Evolutionary conservation across 2,329 filamentous ascomycete genomes (phyloP).

Genomic region (Monosporascus sp.): DNA sequence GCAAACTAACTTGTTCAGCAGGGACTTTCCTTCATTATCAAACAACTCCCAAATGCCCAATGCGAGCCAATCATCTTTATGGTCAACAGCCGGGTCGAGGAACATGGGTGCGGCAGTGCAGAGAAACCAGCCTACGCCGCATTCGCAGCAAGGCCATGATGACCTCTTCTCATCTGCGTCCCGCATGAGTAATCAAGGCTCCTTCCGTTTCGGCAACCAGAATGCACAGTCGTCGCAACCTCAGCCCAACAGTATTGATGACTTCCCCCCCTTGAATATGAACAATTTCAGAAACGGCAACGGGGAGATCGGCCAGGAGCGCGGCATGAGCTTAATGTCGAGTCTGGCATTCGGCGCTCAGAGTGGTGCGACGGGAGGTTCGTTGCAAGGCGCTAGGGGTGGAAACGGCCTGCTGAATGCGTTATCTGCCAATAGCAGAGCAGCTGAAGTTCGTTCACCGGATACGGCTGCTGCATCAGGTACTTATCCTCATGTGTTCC

Average conservation of each 20-base stretch:
- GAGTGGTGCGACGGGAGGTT: slow-evolving; percentile 31
- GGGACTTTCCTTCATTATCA: slow-evolving; percentile 62
- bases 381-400: slow-evolving; percentile 37
- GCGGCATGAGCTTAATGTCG: slow-evolving; percentile 46
- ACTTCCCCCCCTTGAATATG: slow-evolving; percentile 56
- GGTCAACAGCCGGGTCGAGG: slow-evolving; percentile 46
- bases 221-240: slow-evolving; percentile 40
- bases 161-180: slow-evolving; percentile 36
- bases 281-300: slow-evolving; percentile 40
- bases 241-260: slow-evolving; percentile 47
- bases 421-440: slow-evolving; percentile 53
- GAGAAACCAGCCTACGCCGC: slow-evolving; percentile 46
- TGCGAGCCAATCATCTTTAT: slow-evolving; percentile 46
- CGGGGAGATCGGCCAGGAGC: slow-evolving; percentile 54
- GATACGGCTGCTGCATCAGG: slow-evolving; percentile 35
- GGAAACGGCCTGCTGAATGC: slow-evolving; percentile 61
- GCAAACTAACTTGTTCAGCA: slow-evolving; percentile 29
- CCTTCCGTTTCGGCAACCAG: slow-evolving; percentile 51
- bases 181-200: slow-evolving; percentile 36
- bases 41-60: slow-evolving; percentile 52
- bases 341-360: slow-evolving; percentile 50
- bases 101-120: slow-evolving; percentile 44
- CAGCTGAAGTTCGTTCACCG: slow-evolving; percentile 45
- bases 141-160: slow-evolving; percentile 47
- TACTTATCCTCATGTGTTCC: slow-evolving; percentile 14